phyloP scores from a whole-genome alignment of 2,329 filamentous ascomycete genomes.

The Cladophialophora chaetospira region DNA sequence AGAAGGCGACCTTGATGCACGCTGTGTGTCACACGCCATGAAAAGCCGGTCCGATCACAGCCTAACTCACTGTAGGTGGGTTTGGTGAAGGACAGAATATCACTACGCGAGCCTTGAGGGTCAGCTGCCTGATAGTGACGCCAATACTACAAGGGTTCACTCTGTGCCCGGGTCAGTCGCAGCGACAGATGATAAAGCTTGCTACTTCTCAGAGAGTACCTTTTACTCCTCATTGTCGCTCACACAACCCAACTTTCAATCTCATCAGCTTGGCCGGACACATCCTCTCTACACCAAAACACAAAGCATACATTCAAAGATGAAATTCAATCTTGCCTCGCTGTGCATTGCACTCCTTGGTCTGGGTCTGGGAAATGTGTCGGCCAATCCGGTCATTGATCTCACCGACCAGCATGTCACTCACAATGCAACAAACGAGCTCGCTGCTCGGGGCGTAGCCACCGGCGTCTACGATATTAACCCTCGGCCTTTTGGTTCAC shows the following conservation, averaged over 20 bases:
- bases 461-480: slow-evolving; percentile 1
- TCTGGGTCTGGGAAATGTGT: neutral
- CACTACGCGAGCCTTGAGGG: too few relatives aligned
- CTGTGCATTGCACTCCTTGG: neutral
- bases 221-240: too few relatives aligned
- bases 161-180: too few relatives aligned
- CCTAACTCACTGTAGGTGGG: neutral
- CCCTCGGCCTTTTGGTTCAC: neutral
- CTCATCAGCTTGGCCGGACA: neutral
- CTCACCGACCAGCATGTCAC: neutral
- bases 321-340: neutral
- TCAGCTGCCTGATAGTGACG: too few relatives aligned
- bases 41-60: too few relatives aligned
- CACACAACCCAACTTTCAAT: neutral
- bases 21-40: neutral
- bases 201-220: too few relatives aligned
- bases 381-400: neutral
- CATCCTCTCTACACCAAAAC: neutral
- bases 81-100: too few relatives aligned
- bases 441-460: neutral
- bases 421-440: neutral
- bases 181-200: too few relatives aligned
- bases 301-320: neutral
- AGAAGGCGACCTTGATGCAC: neutral
- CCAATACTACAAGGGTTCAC: too few relatives aligned